Evolutionary conservation across 1,139 yeast species (phyloP).

Genomic region (Scheffersomyces insectosa): DNA sequence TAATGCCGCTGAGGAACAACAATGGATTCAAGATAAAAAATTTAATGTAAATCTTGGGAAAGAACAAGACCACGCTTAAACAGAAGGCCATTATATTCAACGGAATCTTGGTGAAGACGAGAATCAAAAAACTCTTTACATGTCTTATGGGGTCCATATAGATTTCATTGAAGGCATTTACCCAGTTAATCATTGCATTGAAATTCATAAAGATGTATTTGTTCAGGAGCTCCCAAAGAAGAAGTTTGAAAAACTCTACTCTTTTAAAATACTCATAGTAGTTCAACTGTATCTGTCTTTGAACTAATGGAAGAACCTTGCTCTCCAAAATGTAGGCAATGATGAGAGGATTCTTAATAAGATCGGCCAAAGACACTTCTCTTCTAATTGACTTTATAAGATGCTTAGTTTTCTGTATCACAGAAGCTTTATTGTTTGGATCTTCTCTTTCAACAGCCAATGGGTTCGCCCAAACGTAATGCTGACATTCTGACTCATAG

Average conservation of each 20-base stretch:
- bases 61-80: constrained; percentile 15
- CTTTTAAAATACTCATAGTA: constrained; percentile 4
- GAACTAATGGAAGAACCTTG: constrained; percentile 11
- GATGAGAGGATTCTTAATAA: constrained; percentile 13
- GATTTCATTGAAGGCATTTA: constrained; percentile 2
- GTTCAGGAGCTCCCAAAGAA: constrained; percentile 18
- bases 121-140: constrained; percentile 8
- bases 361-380: constrained; percentile 10
- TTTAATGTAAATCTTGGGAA: constrained; percentile 20
- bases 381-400: neutral
- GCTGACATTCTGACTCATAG: neutral
- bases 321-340: constrained; percentile 9
- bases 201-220: constrained; percentile 12
- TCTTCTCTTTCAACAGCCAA: neutral
- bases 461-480: neutral
- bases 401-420: neutral
- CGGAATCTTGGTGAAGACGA: constrained; percentile 18
- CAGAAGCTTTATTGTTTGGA: neutral
- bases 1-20: constrained; percentile 3
- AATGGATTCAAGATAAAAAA: constrained; percentile 17
- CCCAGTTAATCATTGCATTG: constrained; percentile 2
- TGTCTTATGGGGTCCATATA: constrained; percentile 9
- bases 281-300: constrained; percentile 1
- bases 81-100: constrained; percentile 14
- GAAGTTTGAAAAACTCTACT: constrained; percentile 10